phyloP scores from a whole-genome alignment of 2,329 filamentous ascomycete genomes.

The Lasiodiplodia sp. region DNA sequence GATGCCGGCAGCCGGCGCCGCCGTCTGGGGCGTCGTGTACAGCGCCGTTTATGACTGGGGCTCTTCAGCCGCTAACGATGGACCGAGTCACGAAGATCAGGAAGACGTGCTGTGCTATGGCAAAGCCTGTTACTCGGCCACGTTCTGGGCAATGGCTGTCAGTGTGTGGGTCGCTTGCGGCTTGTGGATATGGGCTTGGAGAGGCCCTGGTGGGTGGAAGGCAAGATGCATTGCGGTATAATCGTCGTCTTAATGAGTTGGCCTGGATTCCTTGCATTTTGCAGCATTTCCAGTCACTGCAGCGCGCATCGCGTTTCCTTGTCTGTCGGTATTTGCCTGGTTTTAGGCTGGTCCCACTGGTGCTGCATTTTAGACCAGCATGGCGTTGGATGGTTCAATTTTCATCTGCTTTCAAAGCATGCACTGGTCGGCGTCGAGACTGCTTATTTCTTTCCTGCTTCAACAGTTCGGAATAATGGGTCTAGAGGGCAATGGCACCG shows the following conservation, averaged over 20 bases:
- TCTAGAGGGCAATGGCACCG: background rate
- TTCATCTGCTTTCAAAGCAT: background rate
- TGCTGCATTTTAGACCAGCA: background rate
- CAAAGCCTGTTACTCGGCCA: conserved; percentile 76
- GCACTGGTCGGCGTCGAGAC: background rate
- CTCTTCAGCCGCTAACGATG: background rate
- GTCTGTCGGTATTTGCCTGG: background rate
- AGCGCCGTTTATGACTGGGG: conserved; percentile 73
- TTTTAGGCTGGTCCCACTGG: background rate
- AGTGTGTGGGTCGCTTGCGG: conserved; percentile 80
- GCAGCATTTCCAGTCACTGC: background rate
- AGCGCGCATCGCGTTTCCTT: background rate
- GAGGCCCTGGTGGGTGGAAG: conserved; percentile 77
- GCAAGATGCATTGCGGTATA: conserved; percentile 75
- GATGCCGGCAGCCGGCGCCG: conserved; percentile 85
- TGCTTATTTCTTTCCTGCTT: background rate
- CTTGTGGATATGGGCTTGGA: conserved; percentile 79
- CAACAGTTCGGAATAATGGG: too few species aligned
- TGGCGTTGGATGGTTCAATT: background rate
- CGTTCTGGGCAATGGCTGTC: conserved; percentile 85
- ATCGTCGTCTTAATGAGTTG: background rate
- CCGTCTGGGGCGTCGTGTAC: conserved; percentile 91
- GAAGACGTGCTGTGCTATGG: conserved; percentile 78
- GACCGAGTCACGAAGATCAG: conserved; percentile 61
- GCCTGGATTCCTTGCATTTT: background rate